These are phyloP conservation scores for Fusarium pininemorale DNA, from an alignment of 2,329 filamentous ascomycete genomes.

Conservation along the genomic window DNA sequence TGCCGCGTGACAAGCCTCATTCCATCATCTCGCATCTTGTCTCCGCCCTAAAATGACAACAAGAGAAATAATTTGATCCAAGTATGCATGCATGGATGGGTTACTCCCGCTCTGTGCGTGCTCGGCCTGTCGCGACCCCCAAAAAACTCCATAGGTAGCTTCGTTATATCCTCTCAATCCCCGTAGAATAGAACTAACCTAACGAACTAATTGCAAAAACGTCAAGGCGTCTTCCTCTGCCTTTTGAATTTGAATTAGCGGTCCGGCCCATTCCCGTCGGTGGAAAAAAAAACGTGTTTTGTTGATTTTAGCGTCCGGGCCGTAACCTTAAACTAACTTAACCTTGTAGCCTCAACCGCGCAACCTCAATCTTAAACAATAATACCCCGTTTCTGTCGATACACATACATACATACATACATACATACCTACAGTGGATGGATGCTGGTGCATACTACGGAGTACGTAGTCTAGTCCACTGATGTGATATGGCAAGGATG, in stretches of 20 bases:
- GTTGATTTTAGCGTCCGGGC: slow-evolving; percentile 19
- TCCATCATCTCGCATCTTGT: not conserved
- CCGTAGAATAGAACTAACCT: not conserved
- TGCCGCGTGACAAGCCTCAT: slow-evolving; percentile 3
- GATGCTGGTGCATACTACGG: not conserved
- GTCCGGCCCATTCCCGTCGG: slow-evolving; percentile 21
- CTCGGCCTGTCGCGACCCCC: not conserved
- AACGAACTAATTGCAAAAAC: not conserved
- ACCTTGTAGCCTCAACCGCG: slow-evolving; percentile 1
- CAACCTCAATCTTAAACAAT: not conserved
- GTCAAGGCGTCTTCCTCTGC: not conserved
- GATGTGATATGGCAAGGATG: not conserved
- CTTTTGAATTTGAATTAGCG: slow-evolving; percentile 3
- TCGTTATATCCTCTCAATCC: not conserved
- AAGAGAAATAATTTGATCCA: not conserved
- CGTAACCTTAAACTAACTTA: slow-evolving; percentile 33
- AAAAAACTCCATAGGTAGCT: not conserved
- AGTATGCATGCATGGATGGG: not conserved
- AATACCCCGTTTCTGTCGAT: not conserved
- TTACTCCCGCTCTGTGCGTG: slow-evolving; percentile 4
- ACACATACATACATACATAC: not conserved
- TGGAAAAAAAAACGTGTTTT: slow-evolving; percentile 1
- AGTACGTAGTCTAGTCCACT: not conserved
- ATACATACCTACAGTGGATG: not conserved
- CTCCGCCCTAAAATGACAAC: not conserved